Evolutionary conservation across 306 rosid genomes (phyloP), one percentile per base, ranked within the genome.

Genomic region (Trifolium fragiferum): DNA sequence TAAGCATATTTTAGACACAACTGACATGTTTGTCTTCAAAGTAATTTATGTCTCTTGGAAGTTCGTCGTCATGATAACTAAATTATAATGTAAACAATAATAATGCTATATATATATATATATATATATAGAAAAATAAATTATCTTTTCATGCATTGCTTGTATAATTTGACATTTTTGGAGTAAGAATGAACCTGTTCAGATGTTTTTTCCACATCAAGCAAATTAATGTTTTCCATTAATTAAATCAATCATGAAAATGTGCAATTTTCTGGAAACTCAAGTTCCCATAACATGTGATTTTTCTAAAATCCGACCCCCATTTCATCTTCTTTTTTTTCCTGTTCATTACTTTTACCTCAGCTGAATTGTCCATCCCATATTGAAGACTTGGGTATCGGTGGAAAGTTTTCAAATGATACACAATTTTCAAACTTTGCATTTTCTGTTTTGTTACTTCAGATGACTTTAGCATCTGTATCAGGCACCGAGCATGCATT

Each of bases 381-480:
- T 58, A 64, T 67, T 37, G 18, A 43, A 49, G 50, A 60, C 15
- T 23, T 55, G 10, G 51, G 68, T 68, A 32, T 74, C 6, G 1
- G 27, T 59, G 60, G 5, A 60, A 68, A 15, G 10, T 40, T 67
- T 59, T 67, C 58, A n/a, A 66, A 50, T 67, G 66, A 66, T 65
- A 21, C 54, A 79, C 64, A 21, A 44, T 20, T 41, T 70, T 66
- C 69, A 21, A 55, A 72, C 9, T 43, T 18, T n/a, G 35, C 4
- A 55, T 58, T 43, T 71, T 73, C 32, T 64, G 59, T 68, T 60
- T 62, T 44, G 70, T 58, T 50, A 59, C 72, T 80, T 74, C 38
- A 25, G 66, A 40, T 49, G 66, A 51, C 33, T 68, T 74, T 67
- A 55, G 57, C 40, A 46, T 79, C 19, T 20, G 30, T 38, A 43